Conservation (phyloP, 1,284 basidiomycete genomes). For the Cutaneotrichosporon dermatis region DNA sequence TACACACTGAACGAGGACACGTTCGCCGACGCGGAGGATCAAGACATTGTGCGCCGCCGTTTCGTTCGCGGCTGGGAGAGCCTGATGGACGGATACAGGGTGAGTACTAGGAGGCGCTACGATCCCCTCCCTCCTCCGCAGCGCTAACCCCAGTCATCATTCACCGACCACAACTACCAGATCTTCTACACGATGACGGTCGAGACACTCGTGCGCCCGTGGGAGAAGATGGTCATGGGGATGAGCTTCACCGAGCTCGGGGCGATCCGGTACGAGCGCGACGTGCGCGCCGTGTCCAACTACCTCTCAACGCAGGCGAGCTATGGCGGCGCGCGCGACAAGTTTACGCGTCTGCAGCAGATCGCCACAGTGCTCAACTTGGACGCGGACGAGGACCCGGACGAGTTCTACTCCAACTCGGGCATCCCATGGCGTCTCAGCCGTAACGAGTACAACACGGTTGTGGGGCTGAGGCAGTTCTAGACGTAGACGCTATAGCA, state of each 20-base stretch:
- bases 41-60: slow-evolving; percentile 78
- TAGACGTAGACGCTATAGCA: background rate
- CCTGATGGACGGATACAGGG: slow-evolving; percentile 68
- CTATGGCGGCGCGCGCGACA: slow-evolving; percentile 83
- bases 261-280: slow-evolving; percentile 93
- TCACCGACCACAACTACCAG: slow-evolving; percentile 84
- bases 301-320: slow-evolving; percentile 80
- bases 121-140: background rate
- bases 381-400: slow-evolving; percentile 82
- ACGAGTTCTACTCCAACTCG: slow-evolving; percentile 85
- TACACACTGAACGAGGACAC: slow-evolving; percentile 85
- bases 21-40: slow-evolving; percentile 76
- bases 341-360: slow-evolving; percentile 86
- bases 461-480: slow-evolving; percentile 57
- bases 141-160: slow-evolving; percentile 58
- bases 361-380: slow-evolving; percentile 88
- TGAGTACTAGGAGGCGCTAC: background rate
- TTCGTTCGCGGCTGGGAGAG: slow-evolving; percentile 80
- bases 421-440: slow-evolving; percentile 85
- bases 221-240: slow-evolving; percentile 80
- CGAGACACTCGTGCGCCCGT: slow-evolving; percentile 81
- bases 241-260: slow-evolving; percentile 92
- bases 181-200: slow-evolving; percentile 76
- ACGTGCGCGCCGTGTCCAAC: slow-evolving; percentile 74
- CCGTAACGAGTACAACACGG: slow-evolving; percentile 68